Evolutionary conservation across 2,329 filamentous ascomycete species (phyloP), one percentile per base, ranked within the genome.

Genomic region (Alternaria triticina): DNA sequence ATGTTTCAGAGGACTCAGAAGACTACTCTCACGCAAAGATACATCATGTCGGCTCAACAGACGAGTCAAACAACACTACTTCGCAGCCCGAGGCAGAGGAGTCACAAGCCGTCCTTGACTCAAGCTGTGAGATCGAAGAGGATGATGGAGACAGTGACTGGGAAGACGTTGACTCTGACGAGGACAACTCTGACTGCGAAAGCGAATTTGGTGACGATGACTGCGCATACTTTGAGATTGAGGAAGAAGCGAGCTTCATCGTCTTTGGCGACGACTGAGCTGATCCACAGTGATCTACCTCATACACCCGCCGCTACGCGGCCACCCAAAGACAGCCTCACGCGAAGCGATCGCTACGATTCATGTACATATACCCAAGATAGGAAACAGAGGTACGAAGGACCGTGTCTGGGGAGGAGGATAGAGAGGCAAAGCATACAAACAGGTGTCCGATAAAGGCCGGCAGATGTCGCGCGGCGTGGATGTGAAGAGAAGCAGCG

Each of bases 141-240:
- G 69, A 71, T 15, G 68, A 69, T 13, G 67, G 63, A 11, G 70
- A 72, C 5, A 69, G 64, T 49, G 71, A 74, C 47, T 73, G 71
- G 71, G 72, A 74, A 49, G 68, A 70, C n/a, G 40, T 69, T 28
- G 66, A 50, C 15, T 62, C 60, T 22, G 60, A 59, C 23, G 56
- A 58, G 5, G 47, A 61, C 22, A 44, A 43, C 25, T 36, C 28
- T 20, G 54, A 68, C 22, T 59, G 55, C 12, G 66, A 70, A n/a
- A 67, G 68, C 4, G 67, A 70, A 8, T 65, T 61, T 15, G 64
- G 64, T 22, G 65, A 71, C 25, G 62, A 62, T 30, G 45, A 33
- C 40, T 46, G 56, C 28, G 57, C 68, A 13, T 67, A 63, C 36
- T 70, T 67, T 33, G 66, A 73, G 23, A 52, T 62, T 12, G 68